phyloP scores from a whole-genome alignment of 148 eudicot species.

The Rheum nobile region DNA sequence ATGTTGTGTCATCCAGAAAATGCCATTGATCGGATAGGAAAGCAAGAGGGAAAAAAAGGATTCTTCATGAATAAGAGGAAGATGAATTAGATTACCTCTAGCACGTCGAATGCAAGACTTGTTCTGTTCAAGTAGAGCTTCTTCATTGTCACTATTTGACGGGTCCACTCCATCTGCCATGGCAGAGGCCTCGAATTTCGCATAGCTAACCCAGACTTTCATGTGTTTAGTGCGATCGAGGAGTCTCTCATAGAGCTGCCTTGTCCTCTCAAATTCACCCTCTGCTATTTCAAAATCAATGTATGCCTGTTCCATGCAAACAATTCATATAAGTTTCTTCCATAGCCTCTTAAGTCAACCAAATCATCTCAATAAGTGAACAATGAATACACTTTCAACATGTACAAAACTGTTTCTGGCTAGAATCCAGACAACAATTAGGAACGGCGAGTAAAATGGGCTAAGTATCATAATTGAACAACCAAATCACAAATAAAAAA shows the following conservation, averaged over 20 bases:
- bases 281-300: slow-evolving; percentile 88
- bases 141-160: slow-evolving; percentile 29
- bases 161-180: slow-evolving; percentile 35
- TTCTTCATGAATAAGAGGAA: neutral
- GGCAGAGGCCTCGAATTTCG: slow-evolving; percentile 80
- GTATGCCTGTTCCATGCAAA: slow-evolving; percentile 46
- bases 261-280: slow-evolving; percentile 67
- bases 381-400: neutral
- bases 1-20: neutral
- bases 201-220: slow-evolving; percentile 94
- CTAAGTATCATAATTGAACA: neutral
- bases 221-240: slow-evolving; percentile 83
- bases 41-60: neutral
- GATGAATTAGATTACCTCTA: slow-evolving; percentile 42
- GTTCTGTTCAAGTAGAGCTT: slow-evolving; percentile 25
- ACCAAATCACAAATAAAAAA: neutral
- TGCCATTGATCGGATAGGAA: neutral
- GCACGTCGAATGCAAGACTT: slow-evolving; percentile 44
- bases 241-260: slow-evolving; percentile 86
- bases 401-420: neutral
- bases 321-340: neutral
- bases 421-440: neutral
- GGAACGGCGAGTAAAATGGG: neutral
- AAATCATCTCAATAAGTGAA: neutral
- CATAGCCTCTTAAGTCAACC: neutral